phyloP scores from a whole-genome alignment of 192 early-diverging fungal genomes.

The Entomortierella beljakovae region DNA sequence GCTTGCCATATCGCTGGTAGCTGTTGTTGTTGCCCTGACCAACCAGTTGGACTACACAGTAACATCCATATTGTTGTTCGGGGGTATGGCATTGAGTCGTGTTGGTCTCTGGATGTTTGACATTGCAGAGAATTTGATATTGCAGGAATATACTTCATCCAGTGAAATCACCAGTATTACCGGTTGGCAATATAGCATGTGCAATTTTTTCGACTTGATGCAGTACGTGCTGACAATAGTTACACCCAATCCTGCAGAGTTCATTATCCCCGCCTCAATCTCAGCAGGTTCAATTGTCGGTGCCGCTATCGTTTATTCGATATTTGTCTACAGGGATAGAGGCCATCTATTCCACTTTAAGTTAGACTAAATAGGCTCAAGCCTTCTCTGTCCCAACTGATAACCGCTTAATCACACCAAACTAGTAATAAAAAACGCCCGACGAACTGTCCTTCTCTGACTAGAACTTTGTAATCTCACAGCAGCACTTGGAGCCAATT shows the following conservation, averaged over 20 bases:
- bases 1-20: slow-evolving; percentile 1
- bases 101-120: slow-evolving; percentile 50
- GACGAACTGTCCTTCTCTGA: no score
- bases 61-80: slow-evolving; percentile 32
- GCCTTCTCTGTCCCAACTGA: no score
- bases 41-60: slow-evolving; percentile 7
- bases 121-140: slow-evolving; percentile 30
- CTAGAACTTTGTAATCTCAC: no score
- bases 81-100: slow-evolving; percentile 48
- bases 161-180: slow-evolving; percentile 25
- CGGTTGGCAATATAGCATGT: slow-evolving; percentile 39
- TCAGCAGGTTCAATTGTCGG: slow-evolving; percentile 13
- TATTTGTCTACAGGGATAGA: slow-evolving; percentile 32
- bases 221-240: slow-evolving; percentile 35
- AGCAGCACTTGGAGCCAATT: no score
- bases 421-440: no score
- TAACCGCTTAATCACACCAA: no score
- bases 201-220: slow-evolving; percentile 42
- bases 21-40: slow-evolving; percentile 20
- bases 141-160: slow-evolving; percentile 27
- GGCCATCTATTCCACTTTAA: slow-evolving; percentile 35
- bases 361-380: no score
- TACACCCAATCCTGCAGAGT: slow-evolving; percentile 20
- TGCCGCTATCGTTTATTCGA: slow-evolving; percentile 31
- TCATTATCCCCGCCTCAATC: slow-evolving; percentile 42